Conservation (phyloP, 1,284 basidiomycete genomes). For the Cystobasidium pallidum region DNA sequence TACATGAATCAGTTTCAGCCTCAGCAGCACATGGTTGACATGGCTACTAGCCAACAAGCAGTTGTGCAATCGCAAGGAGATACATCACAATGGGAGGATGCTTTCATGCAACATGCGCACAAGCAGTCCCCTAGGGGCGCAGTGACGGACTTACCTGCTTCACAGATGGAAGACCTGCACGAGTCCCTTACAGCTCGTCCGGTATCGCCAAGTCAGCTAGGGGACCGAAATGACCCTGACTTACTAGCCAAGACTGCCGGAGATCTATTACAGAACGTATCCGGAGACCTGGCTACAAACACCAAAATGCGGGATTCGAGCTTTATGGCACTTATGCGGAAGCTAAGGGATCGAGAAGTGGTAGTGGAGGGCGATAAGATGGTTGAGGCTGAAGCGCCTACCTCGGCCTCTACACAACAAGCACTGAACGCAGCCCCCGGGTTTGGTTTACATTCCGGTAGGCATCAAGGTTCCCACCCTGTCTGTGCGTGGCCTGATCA, state of each 20-base stretch:
- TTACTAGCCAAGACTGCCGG: constrained; percentile 57
- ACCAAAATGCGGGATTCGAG: constrained; percentile 85
- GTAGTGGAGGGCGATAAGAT: constrained; percentile 79
- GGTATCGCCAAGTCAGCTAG: constrained; percentile 28
- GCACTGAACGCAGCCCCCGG: neutral
- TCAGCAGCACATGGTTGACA: constrained; percentile 11
- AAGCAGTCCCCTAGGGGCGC: neutral
- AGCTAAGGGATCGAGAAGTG: constrained; percentile 79
- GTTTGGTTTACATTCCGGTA: constrained; percentile 10
- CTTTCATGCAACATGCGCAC: constrained; percentile 31
- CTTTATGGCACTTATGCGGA: constrained; percentile 84
- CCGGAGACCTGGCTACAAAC: constrained; percentile 65
- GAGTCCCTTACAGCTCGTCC: constrained; percentile 41
- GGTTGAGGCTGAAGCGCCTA: constrained; percentile 60
- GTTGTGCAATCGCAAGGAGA: neutral
- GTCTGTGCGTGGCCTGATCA: constrained; percentile 26
- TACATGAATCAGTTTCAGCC: constrained; percentile 6
- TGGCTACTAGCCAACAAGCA: neutral
- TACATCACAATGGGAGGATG: constrained; percentile 36
- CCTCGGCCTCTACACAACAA: neutral
- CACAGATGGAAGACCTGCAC: constrained; percentile 11
- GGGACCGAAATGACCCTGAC: constrained; percentile 52
- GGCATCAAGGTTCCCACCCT: constrained; percentile 23
- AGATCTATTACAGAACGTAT: constrained; percentile 56
- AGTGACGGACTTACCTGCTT: neutral